phyloP scores from a whole-genome alignment of 1,139 yeast genomes.

The Blastobotrys raffinosifermentans region DNA sequence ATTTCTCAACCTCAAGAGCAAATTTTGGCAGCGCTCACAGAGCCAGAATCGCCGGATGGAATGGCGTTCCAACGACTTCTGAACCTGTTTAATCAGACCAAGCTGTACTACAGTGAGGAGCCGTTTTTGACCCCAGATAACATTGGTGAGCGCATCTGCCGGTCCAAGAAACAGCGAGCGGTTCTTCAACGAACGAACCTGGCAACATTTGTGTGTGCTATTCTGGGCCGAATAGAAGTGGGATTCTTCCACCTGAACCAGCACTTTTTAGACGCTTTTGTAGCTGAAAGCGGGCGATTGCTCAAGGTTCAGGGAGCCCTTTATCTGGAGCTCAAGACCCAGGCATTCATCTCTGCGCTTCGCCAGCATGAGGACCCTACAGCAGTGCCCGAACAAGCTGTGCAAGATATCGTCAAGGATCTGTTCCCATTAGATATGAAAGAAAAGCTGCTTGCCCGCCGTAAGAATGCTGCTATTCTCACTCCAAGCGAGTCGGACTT shows the following conservation, averaged over 20 bases:
- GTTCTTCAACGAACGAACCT: slow-evolving; percentile 78
- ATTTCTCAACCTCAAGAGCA: slow-evolving; percentile 62
- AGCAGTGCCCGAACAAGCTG: slow-evolving; percentile 43
- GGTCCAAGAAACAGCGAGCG: slow-evolving; percentile 9
- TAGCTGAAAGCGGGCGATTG: slow-evolving; percentile 46
- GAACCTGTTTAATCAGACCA: slow-evolving; percentile 61
- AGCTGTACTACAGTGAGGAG: slow-evolving; percentile 25
- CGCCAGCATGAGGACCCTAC: slow-evolving; percentile 45
- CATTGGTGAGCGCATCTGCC: slow-evolving; percentile 12
- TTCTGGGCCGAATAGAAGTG: slow-evolving; percentile 75
- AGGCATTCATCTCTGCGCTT: slow-evolving; percentile 85
- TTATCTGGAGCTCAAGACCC: slow-evolving; percentile 84
- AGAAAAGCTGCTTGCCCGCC: slow-evolving; percentile 41
- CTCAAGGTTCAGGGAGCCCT: slow-evolving; percentile 75
- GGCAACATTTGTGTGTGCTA: slow-evolving; percentile 80
- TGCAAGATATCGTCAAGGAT: slow-evolving; percentile 65
- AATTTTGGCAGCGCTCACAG: slow-evolving; percentile 64
- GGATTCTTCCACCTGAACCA: slow-evolving; percentile 85
- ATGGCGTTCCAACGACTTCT: slow-evolving; percentile 69
- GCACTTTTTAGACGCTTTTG: slow-evolving; percentile 73
- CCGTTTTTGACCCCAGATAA: slow-evolving; percentile 23
- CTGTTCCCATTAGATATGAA: slow-evolving; percentile 58
- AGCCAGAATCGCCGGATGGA: slow-evolving; percentile 65
- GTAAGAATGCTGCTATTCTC: slow-evolving; percentile 29
- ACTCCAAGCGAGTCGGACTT: slow-evolving; percentile 72